Base-by-base conservation (phyloP, 306 rosid species). In the Vicia faba region DNA sequence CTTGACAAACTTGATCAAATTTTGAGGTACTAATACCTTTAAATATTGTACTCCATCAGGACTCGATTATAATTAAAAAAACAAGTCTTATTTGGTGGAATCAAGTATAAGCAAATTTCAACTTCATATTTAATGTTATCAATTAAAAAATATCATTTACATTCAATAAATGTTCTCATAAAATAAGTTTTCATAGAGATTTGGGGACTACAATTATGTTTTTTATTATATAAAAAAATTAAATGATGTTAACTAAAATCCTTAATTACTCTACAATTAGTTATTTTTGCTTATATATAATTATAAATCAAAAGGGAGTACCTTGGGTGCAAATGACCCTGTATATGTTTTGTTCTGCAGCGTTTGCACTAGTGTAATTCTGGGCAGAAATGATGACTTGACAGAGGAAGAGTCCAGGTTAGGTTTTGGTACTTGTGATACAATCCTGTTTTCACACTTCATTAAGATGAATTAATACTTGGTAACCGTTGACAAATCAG, bases 1-100 rank as follows among this genome's bases (percentile, higher is more conserved):
- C 89, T 93, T 46, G 91, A 86, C 79, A 89, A 89, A 79, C 91
- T 93, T 36, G 98, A 93, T 84, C 98, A 79, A 80, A 89, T 93
- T 63, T 81, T 93, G 76, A 89, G 96, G 98, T 92, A 84, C 45
- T 73, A 58, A 60, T 66, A 53, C 29, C 68, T 64, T 71, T 64
- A 57, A 66, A 79, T 53, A 64, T 63, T 2, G 18, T 58, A 11
- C 39, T 55, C 38, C 61, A 2, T 28, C 36, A 5, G 16, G 18
- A 55, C 19, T 55, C 15, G 5, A 26, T 6, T 12, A 55, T 5
- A 13, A 55, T 15, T n/a, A n/a, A 55, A 55, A 13, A 7, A 25
- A 55, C 5, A 26, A 26, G 61, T 55, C 61, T 12, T 26, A 55
- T 55, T 12, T 26, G 61, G 39, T 55, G 11, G 11, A 26, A 35